Percentiles rank a stretch among this genome's conserved stretches.
Conservation (phyloP, 2,329 filamentous ascomycete species). For the Mycosphaerella sp. region DNA sequence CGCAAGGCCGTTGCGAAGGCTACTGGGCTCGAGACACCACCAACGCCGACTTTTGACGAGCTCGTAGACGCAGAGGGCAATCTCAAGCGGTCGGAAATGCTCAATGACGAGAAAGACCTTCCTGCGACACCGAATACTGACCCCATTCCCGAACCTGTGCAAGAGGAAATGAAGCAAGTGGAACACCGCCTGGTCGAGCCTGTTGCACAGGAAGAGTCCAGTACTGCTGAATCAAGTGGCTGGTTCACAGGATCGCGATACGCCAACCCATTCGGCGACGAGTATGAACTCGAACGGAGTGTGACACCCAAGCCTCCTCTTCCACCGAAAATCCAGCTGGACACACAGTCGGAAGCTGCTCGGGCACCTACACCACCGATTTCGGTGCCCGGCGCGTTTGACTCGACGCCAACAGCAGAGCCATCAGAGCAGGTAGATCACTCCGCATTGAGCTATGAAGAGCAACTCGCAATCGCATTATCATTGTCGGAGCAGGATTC, state of each 20-base stretch:
- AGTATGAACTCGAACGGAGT: conserved; percentile 35
- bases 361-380: conserved; percentile 19
- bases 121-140: conserved; percentile 18
- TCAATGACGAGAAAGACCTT: conserved; percentile 17
- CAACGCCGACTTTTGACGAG: conserved; percentile 30
- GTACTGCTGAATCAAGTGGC: conserved; percentile 25
- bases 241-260: conserved; percentile 38
- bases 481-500: conserved; percentile 33
- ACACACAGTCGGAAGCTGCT: conserved; percentile 13
- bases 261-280: conserved; percentile 44
- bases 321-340: conserved; percentile 39
- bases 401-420: conserved; percentile 4
- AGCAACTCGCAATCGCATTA: conserved; percentile 34
- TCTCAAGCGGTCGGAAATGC: conserved; percentile 17
- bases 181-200: conserved; percentile 23
- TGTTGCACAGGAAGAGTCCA: conserved; percentile 17
- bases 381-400: conserved; percentile 20
- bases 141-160: conserved; percentile 16
- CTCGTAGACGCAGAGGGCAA: conserved; percentile 31
- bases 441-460: conserved; percentile 31
- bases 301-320: conserved; percentile 41
- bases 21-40: conserved; percentile 17
- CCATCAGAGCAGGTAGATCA: conserved; percentile 14
- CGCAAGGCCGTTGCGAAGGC: conserved; percentile 19
- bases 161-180: conserved; percentile 24